Evolutionary conservation across 139 green algal species (phyloP).

Genomic region (Dunaliella primolecta): DNA sequence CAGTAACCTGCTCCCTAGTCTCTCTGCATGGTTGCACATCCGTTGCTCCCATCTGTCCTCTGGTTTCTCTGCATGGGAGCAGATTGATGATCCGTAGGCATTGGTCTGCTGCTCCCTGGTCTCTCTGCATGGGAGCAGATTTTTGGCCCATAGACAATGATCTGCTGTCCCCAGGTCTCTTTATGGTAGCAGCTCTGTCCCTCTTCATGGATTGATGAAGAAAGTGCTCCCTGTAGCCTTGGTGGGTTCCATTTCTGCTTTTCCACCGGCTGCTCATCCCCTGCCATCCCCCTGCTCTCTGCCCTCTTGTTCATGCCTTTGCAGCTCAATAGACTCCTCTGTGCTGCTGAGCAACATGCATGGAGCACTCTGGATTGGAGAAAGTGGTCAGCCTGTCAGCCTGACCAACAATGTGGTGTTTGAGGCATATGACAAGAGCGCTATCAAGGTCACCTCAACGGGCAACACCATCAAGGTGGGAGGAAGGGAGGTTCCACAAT

Average conservation of each 20-base stretch:
- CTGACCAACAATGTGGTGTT: slow-evolving; percentile 19
- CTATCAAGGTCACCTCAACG: background rate
- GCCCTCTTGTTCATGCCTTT: background rate
- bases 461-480: background rate
- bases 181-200: background rate
- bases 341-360: background rate
- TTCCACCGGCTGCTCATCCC: too few relatives aligned
- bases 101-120: background rate
- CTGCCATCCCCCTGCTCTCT: too few relatives aligned
- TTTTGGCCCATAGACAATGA: background rate
- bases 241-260: too few relatives aligned
- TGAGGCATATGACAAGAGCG: background rate
- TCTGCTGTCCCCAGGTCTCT: background rate
- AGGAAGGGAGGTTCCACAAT: background rate
- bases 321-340: background rate
- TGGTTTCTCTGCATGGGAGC: background rate
- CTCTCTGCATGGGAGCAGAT: background rate
- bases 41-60: background rate
- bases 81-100: background rate
- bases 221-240: too few relatives aligned
- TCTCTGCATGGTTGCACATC: background rate
- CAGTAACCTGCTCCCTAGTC: too few relatives aligned
- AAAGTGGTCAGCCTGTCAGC: background rate
- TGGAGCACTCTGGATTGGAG: background rate
- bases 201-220: too few relatives aligned